phyloP scores from a whole-genome alignment of 371 early-diverging fungal genomes.

The Blastocladiella emersonii region DNA sequence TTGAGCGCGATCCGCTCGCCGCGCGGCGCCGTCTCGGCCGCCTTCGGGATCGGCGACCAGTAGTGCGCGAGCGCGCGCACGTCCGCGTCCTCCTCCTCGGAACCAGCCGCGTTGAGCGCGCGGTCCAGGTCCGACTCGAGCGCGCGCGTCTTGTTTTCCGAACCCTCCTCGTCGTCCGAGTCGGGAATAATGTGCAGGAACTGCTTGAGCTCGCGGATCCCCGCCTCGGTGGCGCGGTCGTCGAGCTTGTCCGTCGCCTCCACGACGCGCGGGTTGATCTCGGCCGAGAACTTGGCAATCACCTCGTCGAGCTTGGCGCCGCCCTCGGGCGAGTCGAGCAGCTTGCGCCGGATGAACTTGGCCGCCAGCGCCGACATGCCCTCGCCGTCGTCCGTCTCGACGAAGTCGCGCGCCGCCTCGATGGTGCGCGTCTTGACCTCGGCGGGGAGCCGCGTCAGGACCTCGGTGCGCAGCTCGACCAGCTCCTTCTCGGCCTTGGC shows the following conservation, averaged over 20 bases:
- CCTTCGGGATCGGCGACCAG: neutral
- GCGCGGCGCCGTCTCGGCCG: neutral
- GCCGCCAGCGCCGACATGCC: neutral
- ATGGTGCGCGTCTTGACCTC: neutral
- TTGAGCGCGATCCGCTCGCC: neutral
- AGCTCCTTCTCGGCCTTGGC: neutral
- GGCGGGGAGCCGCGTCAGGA: neutral
- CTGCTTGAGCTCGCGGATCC: neutral
- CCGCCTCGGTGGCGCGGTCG: neutral
- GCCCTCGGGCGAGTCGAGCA: neutral
- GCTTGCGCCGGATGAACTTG: neutral
- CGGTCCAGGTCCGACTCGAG: neutral
- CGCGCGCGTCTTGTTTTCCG: neutral
- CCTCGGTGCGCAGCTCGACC: neutral
- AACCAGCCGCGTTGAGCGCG: neutral
- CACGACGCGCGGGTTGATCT: neutral
- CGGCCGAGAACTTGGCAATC: neutral
- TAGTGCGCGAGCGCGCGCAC: too few species aligned
- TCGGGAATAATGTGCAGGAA: neutral
- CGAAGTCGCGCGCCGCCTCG: neutral
- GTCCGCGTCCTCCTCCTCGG: neutral
- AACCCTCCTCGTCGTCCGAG: neutral
- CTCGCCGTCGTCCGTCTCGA: slow-evolving; percentile 20
- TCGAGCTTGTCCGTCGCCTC: neutral
- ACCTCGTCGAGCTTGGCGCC: neutral